Evolutionary conservation across 345 rosid species (phyloP), one percentile per base, ranked within the genome.

Genomic region (Pelargonium nanum): DNA sequence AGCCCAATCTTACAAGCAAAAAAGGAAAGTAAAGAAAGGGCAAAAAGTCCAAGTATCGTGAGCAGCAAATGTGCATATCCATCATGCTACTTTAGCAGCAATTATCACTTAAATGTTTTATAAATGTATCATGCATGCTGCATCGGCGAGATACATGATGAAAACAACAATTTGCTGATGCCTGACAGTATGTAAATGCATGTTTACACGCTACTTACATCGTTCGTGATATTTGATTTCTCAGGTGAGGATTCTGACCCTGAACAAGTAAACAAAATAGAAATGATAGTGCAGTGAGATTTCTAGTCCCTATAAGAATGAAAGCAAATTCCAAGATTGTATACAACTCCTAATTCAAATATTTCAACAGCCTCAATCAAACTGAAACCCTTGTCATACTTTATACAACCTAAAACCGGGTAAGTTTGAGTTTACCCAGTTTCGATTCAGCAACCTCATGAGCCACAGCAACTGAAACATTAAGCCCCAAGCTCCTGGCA

Each of bases 391-490:
- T 17, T 19, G 6, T 19, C 7, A 15, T 5, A 50, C 10, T 24
- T 19, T 16, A 25, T 23, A 53, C 20, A 53, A 12, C 45, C 44
- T 58, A 22, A 58, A 24, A 0, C 51, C 7, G 19, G 12, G 5
- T 13, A 13, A 58, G 24, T 54, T 17, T 19, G 26, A 19, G 28
- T 52, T 55, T 68, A 86, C 96, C 89, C 66, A 74, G 62, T 30
- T 65, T 63, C 61, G 26, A 19, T 7, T 32, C 25, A 65, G 70
- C 71, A 70, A 82, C 73, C 82, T 91, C 98, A 58, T 70, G 78
- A 63, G 91, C 95, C 60, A 86, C 89, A 44, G 91, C 87, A 44
- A 92, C 95, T 23, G 85, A 81, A 60, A 82, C 65, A 26, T 28
- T 60, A 60, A 86, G 78, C 55, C 89, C 95, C 57, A 91, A 72